These are phyloP conservation scores for Iris pallida DNA, from an alignment of 116 monocot species.

Conservation along the genomic window DNA sequence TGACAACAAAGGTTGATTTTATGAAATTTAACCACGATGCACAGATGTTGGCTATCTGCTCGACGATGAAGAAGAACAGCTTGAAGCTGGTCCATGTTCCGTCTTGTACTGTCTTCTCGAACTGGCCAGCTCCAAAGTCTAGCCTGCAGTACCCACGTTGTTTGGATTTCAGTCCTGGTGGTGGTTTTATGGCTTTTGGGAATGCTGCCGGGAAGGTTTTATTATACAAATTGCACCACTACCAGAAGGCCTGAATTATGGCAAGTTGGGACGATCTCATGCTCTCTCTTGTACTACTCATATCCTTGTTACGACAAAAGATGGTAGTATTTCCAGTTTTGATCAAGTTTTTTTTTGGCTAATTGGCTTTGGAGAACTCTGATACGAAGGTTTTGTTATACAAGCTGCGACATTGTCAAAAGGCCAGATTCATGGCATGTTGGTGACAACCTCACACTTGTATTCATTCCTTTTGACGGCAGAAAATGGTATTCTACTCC, in stretches of 20 bases:
- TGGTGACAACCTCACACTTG: no score
- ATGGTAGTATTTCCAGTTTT: no score
- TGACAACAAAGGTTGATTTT: constrained; percentile 51
- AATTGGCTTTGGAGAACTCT: no score
- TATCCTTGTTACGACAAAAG: no score
- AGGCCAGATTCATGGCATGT: no score
- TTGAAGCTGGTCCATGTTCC: constrained; percentile 84
- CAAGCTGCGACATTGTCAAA: no score
- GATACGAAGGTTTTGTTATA: no score
- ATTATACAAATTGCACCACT: constrained; percentile 82
- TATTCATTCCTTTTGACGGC: no score
- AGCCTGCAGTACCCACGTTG: constrained; percentile 57
- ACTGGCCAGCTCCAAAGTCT: constrained; percentile 61
- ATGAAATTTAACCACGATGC: constrained; percentile 82
- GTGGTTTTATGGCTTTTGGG: constrained; percentile 87
- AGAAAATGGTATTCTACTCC: no score
- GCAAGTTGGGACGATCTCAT: no score
- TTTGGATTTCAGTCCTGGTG: constrained; percentile 85
- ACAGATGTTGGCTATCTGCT: constrained; percentile 75
- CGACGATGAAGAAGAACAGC: constrained; percentile 67
- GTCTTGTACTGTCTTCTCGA: constrained; percentile 72
- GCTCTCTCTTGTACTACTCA: no score
- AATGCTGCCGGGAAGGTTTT: constrained; percentile 74
- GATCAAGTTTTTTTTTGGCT: no score
- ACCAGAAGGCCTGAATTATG: constrained; percentile 49